Percentiles rank a stretch among this genome's conserved stretches.
Conservation (phyloP, 139 green algal species). For the Microglena sp. region DNA sequence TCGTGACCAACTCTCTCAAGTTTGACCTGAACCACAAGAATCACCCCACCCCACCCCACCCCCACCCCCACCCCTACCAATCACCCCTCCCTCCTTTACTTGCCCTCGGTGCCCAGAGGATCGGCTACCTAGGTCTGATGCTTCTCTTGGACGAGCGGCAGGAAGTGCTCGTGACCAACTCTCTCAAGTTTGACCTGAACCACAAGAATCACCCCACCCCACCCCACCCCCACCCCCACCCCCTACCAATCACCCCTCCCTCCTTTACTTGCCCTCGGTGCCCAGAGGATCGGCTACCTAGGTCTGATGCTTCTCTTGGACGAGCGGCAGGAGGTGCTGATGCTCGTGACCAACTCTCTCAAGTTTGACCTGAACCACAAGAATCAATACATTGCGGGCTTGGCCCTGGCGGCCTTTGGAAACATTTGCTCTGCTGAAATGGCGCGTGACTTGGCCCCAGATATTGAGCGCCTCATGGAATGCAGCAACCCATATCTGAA, state of each 20-base stretch:
- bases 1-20: slow-evolving; percentile 98
- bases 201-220: slow-evolving; percentile 70
- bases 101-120: slow-evolving; percentile 45
- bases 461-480: slow-evolving; percentile 82
- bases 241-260: no score
- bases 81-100: not conserved
- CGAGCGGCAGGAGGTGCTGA: slow-evolving; percentile 97
- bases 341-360: slow-evolving; percentile 98
- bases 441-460: slow-evolving; percentile 87
- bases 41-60: no score
- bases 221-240: no score
- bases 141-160: slow-evolving; percentile 94
- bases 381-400: slow-evolving; percentile 80
- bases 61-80: no score
- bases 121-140: slow-evolving; percentile 97
- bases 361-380: slow-evolving; percentile 89
- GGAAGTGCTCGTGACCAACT: slow-evolving; percentile 98
- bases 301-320: slow-evolving; percentile 96
- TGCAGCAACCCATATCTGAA: slow-evolving; percentile 71
- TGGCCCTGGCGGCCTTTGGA: slow-evolving; percentile 88
- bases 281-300: slow-evolving; percentile 92
- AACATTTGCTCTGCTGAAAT: slow-evolving; percentile 96
- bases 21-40: slow-evolving; percentile 83
- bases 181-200: slow-evolving; percentile 90
- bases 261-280: not conserved